Conservation (phyloP, 306 rosid species). For the Malus fusca region DNA sequence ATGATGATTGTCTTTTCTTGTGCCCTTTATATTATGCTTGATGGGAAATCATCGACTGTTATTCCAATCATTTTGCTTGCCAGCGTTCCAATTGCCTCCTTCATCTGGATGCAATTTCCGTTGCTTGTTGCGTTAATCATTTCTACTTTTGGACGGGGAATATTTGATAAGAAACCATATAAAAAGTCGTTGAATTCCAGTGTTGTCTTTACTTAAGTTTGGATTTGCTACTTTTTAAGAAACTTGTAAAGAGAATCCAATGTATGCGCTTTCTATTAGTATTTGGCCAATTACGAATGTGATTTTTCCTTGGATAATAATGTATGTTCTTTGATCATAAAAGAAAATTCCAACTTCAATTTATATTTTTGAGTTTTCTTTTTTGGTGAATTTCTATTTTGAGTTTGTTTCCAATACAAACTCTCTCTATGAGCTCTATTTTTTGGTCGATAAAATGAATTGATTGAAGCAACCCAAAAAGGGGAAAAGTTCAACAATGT, state of each 20-base stretch:
- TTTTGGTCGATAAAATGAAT: no score
- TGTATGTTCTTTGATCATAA: no score
- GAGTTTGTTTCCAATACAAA: no score
- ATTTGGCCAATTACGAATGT: not conserved
- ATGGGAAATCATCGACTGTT: not conserved
- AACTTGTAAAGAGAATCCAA: not conserved
- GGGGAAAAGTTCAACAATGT: no score
- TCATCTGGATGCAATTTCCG: conserved; percentile 6
- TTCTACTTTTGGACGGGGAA: conserved; percentile 13
- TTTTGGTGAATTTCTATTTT: no score
- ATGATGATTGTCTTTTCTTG: conserved; percentile 34
- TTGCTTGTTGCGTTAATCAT: conserved; percentile 14
- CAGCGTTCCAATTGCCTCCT: not conserved
- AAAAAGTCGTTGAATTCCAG: not conserved
- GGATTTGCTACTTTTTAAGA: not conserved
- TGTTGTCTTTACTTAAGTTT: not conserved
- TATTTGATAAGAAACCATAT: not conserved
- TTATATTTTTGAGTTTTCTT: no score
- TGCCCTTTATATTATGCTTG: conserved; percentile 21
- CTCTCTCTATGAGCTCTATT: no score
- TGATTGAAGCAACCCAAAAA: no score
- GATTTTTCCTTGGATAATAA: not conserved
- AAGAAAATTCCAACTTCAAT: no score
- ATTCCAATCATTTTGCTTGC: not conserved
- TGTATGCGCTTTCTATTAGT: no score